Conservation (phyloP, 1,284 basidiomycete genomes). For the Irpex lacteus region DNA sequence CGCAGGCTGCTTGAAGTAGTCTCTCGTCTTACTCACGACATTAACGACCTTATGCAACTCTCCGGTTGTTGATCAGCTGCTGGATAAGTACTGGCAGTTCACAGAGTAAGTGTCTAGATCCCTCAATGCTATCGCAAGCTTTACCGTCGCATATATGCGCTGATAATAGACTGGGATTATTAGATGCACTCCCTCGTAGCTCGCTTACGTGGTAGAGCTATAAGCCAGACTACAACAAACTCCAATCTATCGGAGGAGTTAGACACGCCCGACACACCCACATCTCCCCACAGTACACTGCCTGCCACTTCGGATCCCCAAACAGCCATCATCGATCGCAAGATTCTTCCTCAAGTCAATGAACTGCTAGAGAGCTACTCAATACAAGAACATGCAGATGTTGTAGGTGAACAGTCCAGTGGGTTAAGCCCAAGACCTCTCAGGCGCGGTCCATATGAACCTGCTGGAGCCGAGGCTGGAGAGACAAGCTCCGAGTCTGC, state of each 20-base stretch:
- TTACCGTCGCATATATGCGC: not conserved
- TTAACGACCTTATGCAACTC: slow-evolving; percentile 11
- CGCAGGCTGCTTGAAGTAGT: not conserved
- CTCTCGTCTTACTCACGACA: slow-evolving; percentile 2
- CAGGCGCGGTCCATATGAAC: not conserved
- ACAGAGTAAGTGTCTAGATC: too few species aligned
- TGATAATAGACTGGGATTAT: not conserved
- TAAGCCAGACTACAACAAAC: slow-evolving; percentile 26
- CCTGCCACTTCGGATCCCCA: not conserved
- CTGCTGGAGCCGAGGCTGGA: not conserved
- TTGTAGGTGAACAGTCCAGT: not conserved
- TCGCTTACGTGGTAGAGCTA: slow-evolving; percentile 33
- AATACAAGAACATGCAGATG: slow-evolving; percentile 2
- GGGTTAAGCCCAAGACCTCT: slow-evolving; percentile 23
- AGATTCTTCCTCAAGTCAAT: slow-evolving; percentile 24
- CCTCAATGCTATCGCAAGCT: too few species aligned
- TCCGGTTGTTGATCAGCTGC: not conserved
- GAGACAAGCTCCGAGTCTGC: not conserved
- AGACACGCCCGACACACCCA: slow-evolving; percentile 4
- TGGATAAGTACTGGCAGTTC: too few species aligned
- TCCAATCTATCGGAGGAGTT: slow-evolving; percentile 17
- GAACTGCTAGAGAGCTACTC: slow-evolving; percentile 23
- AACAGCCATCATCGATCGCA: slow-evolving; percentile 12
- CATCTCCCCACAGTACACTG: not conserved
- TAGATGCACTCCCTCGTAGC: slow-evolving; percentile 35